phyloP scores from a whole-genome alignment of 2,329 filamentous ascomycete genomes.

The Dactylellina haptotyla region DNA sequence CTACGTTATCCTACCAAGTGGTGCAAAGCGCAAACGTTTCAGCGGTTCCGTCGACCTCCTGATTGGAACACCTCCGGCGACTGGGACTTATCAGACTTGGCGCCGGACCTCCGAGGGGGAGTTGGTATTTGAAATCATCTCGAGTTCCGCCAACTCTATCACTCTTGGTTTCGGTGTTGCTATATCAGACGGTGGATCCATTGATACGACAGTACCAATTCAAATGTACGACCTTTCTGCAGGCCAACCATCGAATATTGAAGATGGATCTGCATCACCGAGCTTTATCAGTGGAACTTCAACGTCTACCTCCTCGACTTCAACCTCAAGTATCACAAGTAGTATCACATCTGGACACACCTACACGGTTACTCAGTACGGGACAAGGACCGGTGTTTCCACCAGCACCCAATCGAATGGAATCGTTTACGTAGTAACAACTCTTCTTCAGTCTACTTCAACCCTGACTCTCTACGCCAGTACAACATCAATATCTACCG shows the following conservation, averaged over 20 bases:
- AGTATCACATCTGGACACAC: neutral
- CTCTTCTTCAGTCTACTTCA: neutral
- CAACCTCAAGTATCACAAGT: neutral
- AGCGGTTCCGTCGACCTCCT: conserved; percentile 37
- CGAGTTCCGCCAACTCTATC: conserved; percentile 20
- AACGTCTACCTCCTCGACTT: neutral
- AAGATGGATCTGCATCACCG: conserved; percentile 18
- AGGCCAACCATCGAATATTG: conserved; percentile 20
- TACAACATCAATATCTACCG: neutral
- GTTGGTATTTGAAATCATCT: conserved; percentile 10
- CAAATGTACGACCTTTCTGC: conserved; percentile 47
- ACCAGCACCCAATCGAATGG: conserved; percentile 13
- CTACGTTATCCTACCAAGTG: conserved; percentile 33
- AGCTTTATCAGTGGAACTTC: conserved; percentile 6
- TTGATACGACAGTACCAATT: conserved; percentile 47
- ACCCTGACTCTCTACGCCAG: conserved; percentile 20
- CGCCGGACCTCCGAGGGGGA: conserved; percentile 1
- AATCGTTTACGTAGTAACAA: conserved; percentile 20
- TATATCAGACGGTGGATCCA: conserved; percentile 13
- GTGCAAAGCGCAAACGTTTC: conserved; percentile 33
- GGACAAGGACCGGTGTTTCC: conserved; percentile 2
- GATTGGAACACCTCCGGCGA: conserved; percentile 18
- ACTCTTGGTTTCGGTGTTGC: conserved; percentile 39
- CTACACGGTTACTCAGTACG: conserved; percentile 27
- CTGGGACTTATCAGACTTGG: conserved; percentile 25